Evolutionary conservation across 768 basidiomycete species (phyloP).

Genomic region (Astraeus odoratus): DNA sequence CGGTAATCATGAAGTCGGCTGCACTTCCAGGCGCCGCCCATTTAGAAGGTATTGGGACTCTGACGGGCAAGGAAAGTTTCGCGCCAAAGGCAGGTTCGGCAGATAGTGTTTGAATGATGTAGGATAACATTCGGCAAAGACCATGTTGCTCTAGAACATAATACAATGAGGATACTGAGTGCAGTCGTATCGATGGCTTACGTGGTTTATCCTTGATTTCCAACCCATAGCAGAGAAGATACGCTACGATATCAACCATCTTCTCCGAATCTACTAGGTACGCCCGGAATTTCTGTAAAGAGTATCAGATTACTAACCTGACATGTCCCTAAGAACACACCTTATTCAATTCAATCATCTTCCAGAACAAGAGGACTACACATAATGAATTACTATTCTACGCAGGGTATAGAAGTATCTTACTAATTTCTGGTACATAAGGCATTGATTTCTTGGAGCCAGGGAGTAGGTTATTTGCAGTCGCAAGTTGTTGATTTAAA

Average conservation of each 20-base stretch:
- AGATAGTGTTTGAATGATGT: slow-evolving; percentile 87
- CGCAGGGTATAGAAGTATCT: slow-evolving; percentile 20
- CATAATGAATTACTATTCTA: slow-evolving; percentile 6
- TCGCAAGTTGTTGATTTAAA: slow-evolving; percentile 69
- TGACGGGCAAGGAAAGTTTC: slow-evolving; percentile 61
- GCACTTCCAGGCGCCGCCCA: slow-evolving; percentile 68
- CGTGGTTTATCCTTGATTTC: slow-evolving; percentile 93
- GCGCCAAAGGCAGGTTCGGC: slow-evolving; percentile 73
- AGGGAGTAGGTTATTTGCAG: slow-evolving; percentile 69
- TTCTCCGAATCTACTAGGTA: slow-evolving; percentile 77
- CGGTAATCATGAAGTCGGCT: slow-evolving; percentile 85
- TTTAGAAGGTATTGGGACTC: slow-evolving; percentile 63
- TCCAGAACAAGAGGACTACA: slow-evolving; percentile 80
- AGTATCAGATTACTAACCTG: slow-evolving; percentile 1
- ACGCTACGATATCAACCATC: slow-evolving; percentile 68
- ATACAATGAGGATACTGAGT: slow-evolving; percentile 5
- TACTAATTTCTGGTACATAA: slow-evolving; percentile 77
- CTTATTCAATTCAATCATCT: slow-evolving; percentile 89
- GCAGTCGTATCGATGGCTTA: slow-evolving; percentile 32
- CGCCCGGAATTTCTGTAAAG: slow-evolving; percentile 80
- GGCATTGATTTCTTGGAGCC: slow-evolving; percentile 81
- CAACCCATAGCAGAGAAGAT: slow-evolving; percentile 73
- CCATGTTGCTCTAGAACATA: slow-evolving; percentile 73
- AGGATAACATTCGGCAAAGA: slow-evolving; percentile 80
- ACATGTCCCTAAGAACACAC: slow-evolving; percentile 31